phyloP scores from a whole-genome alignment of 306 rosid genomes.

The Myrica gale region DNA sequence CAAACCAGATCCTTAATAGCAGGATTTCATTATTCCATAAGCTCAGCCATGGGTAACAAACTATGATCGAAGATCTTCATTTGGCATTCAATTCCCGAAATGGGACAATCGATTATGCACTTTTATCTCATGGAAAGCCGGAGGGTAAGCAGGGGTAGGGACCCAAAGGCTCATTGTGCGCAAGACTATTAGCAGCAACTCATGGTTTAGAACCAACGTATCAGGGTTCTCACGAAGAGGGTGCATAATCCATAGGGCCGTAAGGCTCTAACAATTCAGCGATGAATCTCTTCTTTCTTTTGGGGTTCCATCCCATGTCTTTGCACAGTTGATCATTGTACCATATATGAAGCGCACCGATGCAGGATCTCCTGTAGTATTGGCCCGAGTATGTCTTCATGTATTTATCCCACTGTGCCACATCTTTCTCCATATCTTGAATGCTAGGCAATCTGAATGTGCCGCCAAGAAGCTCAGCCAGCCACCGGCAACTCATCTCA shows the following conservation, averaged over 20 bases:
- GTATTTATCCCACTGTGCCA: slow-evolving; percentile 40
- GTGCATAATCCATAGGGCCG: slow-evolving; percentile 56
- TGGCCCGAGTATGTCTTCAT: slow-evolving; percentile 36
- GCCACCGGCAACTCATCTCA: slow-evolving; percentile 68
- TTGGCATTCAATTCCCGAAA: not conserved
- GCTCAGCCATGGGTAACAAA: not conserved
- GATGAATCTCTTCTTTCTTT: slow-evolving; percentile 54
- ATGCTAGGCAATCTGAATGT: slow-evolving; percentile 56
- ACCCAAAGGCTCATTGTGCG: no score
- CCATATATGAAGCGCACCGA: slow-evolving; percentile 50
- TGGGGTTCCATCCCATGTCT: slow-evolving; percentile 70
- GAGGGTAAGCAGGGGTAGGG: no score
- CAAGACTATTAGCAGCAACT: not conserved
- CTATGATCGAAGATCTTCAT: not conserved
- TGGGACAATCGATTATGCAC: not conserved
- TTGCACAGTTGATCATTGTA: slow-evolving; percentile 60
- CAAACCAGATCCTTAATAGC: not conserved
- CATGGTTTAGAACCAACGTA: not conserved
- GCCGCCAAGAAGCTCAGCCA: slow-evolving; percentile 57
- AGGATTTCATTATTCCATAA: not conserved
- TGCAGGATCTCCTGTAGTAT: slow-evolving; percentile 48
- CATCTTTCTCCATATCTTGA: slow-evolving; percentile 55
- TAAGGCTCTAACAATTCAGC: slow-evolving; percentile 61
- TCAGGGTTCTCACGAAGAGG: slow-evolving; percentile 6
- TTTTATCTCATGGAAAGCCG: not conserved